phyloP scores from a whole-genome alignment of 768 basidiomycete species.

The Cantharellus anzutake region DNA sequence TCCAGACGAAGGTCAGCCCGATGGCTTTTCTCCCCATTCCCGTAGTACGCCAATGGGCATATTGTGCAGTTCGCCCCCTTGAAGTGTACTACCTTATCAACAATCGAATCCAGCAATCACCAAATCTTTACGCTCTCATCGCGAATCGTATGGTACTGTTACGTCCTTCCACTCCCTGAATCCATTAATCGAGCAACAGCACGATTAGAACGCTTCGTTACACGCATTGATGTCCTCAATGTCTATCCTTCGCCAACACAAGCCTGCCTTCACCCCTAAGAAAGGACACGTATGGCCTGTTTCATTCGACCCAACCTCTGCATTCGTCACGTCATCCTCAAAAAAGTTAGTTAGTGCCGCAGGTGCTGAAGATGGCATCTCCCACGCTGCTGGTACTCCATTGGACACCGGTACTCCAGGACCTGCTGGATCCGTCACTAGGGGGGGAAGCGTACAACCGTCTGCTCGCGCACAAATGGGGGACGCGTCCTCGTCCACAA shows the following conservation, averaged over 20 bases:
- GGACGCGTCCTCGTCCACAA: not conserved
- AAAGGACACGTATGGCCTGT: conserved; percentile 73
- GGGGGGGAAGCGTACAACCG: not conserved
- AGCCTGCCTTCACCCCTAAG: conserved; percentile 69
- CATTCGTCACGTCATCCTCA: conserved; percentile 17
- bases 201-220: conserved; percentile 10
- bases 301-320: conserved; percentile 21
- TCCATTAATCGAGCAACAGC: conserved; percentile 29
- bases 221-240: conserved; percentile 47
- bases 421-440: not conserved
- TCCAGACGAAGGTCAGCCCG: conserved; percentile 49
- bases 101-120: conserved; percentile 76
- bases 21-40: not conserved
- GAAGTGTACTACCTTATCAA: conserved; percentile 79
- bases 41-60: not conserved
- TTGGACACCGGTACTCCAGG: not conserved
- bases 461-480: not conserved
- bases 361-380: not conserved
- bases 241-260: conserved; percentile 46
- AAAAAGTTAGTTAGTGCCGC: conserved; percentile 10
- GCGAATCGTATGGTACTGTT: conserved; percentile 56
- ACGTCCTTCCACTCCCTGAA: conserved; percentile 32
- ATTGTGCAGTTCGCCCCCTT: conserved; percentile 41
- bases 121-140: conserved; percentile 65
- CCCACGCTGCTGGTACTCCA: not conserved